Evolutionary conservation across 2,329 filamentous ascomycete genomes (phyloP), one percentile per base, ranked within the genome.

Genomic region (Fusarium mangiferae): DNA sequence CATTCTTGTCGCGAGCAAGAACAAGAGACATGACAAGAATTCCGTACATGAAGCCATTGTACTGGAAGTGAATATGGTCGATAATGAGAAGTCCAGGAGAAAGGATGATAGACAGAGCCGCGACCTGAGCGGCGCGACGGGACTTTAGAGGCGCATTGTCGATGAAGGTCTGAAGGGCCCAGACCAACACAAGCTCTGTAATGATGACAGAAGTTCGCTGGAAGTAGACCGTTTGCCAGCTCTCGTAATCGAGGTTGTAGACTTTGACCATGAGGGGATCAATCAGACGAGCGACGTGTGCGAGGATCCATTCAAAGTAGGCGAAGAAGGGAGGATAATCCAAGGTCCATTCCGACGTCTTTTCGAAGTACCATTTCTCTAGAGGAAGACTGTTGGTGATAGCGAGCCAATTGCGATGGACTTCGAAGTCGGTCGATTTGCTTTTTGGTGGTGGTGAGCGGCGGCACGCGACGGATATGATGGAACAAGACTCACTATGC

Each of bases 271-370:
- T 96, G 66, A 87, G 89, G 30, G 93, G 90, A 80, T 99, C 95
- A 72, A 90, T 88, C 80, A 93, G 90, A 74, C 87, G 89, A 33
- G 95, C 96, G 66, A 91, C 86, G 78, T 96, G 93, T 52, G 96
- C 96, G 78, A 99, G 88, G 49, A 91, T 81, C 94, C 94, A 98
- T 87, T 99, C 96, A 84, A 98, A 98, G 81, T 93, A 95, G 76
- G 96, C 96, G 81, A 99, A 99, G 85, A 98, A 98, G 13, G 96
- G 96, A 38, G 96, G 96, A 81, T 99, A 99, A 85, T 99, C 96
- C 80, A 99, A 92, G 1, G 96, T 99, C 96, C 96, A 99, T 94
- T 98, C 94, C 67, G 96, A 99, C 5, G 95, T 98, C 85, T 95
- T 93, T 87, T 99, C 96, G 81, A 92, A 95, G 84, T 99, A 99